phyloP scores from a whole-genome alignment of 306 rosid genomes.

The Castanopsis chinensis region DNA sequence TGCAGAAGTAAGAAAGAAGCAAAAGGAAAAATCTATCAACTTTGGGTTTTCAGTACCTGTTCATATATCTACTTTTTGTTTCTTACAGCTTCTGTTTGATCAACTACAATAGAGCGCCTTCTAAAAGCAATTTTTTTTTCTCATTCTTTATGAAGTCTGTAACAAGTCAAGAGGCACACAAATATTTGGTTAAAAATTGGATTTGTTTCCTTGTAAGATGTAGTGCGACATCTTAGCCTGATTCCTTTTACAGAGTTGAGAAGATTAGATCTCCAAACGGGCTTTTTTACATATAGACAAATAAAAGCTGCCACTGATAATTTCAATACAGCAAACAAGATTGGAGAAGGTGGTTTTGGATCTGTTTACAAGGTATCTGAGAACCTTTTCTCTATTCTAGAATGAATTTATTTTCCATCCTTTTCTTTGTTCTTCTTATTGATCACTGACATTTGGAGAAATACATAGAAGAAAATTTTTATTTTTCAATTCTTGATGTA shows the following conservation, averaged over 20 bases:
- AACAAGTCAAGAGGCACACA: background rate
- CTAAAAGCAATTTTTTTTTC: background rate
- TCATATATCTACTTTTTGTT: too few relatives aligned
- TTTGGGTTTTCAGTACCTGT: background rate
- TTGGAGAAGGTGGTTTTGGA: constrained; percentile 87
- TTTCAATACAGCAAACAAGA: constrained; percentile 45
- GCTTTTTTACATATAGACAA: constrained; percentile 12
- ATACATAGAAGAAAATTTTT: background rate
- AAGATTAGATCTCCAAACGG: constrained; percentile 23
- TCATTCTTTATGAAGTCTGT: background rate
- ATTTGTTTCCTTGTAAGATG: background rate
- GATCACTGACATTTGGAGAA: background rate
- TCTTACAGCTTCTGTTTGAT: background rate
- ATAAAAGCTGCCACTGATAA: constrained; percentile 52
- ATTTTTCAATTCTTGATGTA: too few relatives aligned
- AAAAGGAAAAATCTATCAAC: background rate
- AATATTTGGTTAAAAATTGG: background rate
- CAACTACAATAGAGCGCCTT: background rate
- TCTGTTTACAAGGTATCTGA: constrained; percentile 60
- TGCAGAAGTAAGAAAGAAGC: background rate
- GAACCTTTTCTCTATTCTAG: background rate
- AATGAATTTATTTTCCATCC: background rate
- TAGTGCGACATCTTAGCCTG: background rate
- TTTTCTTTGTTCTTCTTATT: background rate
- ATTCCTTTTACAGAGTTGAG: constrained; percentile 1